phyloP scores from a whole-genome alignment of 305 asterid genomes.

The Plantago coronopus region DNA sequence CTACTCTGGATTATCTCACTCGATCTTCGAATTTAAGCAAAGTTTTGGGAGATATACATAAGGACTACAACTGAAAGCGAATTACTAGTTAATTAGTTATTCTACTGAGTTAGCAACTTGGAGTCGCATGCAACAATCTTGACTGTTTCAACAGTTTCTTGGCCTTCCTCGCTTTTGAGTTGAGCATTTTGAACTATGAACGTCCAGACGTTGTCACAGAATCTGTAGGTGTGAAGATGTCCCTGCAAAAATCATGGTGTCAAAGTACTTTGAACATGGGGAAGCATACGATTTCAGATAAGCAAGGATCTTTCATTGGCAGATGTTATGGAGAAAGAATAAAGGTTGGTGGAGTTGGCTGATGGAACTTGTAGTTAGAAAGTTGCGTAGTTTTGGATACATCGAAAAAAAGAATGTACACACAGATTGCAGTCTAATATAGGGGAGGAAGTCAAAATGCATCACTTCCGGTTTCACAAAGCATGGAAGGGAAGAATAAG shows the following conservation, averaged over 20 bases:
- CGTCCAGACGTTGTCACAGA: constrained; percentile 99
- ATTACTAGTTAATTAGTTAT: not conserved
- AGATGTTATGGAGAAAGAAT: too few relatives aligned
- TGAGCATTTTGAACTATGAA: constrained; percentile 82
- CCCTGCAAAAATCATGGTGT: constrained; percentile 45
- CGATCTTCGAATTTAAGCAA: not conserved
- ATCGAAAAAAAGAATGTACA: too few relatives aligned
- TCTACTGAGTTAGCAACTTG: constrained; percentile 74
- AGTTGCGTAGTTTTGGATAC: too few relatives aligned
- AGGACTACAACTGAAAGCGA: constrained; percentile 1
- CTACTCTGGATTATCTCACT: not conserved
- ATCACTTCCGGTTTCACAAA: too few relatives aligned
- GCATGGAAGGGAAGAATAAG: too few relatives aligned
- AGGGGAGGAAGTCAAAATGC: too few relatives aligned
- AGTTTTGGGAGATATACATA: constrained; percentile 20
- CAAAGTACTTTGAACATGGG: not conserved
- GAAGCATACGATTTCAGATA: not conserved
- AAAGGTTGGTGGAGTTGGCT: too few relatives aligned
- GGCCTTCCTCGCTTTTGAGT: constrained; percentile 81
- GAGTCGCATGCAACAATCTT: constrained; percentile 97
- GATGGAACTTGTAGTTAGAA: too few relatives aligned
- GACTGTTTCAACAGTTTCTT: constrained; percentile 65
- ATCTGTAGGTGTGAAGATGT: constrained; percentile 95
- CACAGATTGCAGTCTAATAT: too few relatives aligned
- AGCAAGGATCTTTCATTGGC: too few relatives aligned